Conservation (phyloP, 2,329 filamentous ascomycete species). For the Chalaropsis thielavioides region DNA sequence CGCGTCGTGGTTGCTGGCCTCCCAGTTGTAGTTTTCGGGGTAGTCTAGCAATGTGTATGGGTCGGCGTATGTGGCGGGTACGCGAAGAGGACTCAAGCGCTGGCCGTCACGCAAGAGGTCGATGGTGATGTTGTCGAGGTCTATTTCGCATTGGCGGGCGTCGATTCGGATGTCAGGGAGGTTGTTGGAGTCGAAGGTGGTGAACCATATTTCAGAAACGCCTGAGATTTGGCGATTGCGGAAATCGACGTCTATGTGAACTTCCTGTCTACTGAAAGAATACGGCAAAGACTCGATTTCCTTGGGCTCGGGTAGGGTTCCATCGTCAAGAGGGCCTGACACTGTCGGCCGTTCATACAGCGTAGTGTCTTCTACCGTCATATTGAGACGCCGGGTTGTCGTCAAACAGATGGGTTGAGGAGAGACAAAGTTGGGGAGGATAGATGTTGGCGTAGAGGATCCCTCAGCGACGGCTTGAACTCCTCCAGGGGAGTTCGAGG, state of each 20-base stretch:
- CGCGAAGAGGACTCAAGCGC: conserved; percentile 17
- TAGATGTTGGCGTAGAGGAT: background rate
- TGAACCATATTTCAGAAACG: conserved; percentile 66
- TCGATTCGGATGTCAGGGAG: conserved; percentile 45
- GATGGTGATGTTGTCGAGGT: conserved; percentile 39
- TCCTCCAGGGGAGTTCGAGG: conserved; percentile 1
- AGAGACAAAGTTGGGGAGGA: background rate
- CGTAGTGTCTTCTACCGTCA: conserved; percentile 6
- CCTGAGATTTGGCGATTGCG: conserved; percentile 59
- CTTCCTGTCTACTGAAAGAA: conserved; percentile 64
- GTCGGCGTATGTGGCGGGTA: conserved; percentile 38
- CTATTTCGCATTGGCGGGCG: conserved; percentile 47
- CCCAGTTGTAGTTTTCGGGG: conserved; percentile 45
- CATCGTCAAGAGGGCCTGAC: conserved; percentile 20
- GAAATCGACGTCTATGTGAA: conserved; percentile 84
- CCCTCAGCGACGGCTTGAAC: background rate
- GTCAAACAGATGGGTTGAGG: background rate
- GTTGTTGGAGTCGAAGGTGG: conserved; percentile 42
- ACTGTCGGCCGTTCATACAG: conserved; percentile 3
- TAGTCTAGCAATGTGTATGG: conserved; percentile 52
- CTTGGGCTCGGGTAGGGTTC: conserved; percentile 25
- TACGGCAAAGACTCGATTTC: conserved; percentile 29
- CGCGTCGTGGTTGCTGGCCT: conserved; percentile 61
- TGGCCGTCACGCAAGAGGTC: conserved; percentile 26
- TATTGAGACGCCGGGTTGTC: background rate